Evolutionary conservation across 768 basidiomycete species (phyloP).

Genomic region (Cystobasidium ongulense): DNA sequence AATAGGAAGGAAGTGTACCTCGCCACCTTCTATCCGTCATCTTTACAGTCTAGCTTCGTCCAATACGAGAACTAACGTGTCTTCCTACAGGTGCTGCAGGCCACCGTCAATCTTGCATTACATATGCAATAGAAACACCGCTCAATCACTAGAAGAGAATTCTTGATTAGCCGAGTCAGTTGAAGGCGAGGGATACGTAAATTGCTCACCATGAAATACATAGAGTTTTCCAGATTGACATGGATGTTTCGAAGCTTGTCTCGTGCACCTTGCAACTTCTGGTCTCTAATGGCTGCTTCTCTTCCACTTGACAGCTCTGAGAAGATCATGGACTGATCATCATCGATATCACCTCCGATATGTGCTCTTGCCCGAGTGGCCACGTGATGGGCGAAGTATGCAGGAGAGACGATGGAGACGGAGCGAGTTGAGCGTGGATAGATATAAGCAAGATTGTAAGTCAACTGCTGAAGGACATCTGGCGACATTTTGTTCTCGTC

Average conservation of each 20-base stretch:
- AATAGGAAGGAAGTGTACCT: too few species aligned
- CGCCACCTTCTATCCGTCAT: too few species aligned
- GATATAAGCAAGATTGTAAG: constrained; percentile 61
- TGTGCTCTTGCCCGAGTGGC: constrained; percentile 24
- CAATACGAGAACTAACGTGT: too few species aligned
- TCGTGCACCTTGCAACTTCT: not conserved
- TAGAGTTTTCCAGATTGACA: constrained; percentile 19
- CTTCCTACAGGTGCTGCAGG: too few species aligned
- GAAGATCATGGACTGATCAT: constrained; percentile 7
- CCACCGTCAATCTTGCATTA: too few species aligned
- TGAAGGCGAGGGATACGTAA: too few species aligned
- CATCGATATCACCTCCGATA: constrained; percentile 15
- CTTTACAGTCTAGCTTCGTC: too few species aligned
- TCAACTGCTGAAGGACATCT: constrained; percentile 65
- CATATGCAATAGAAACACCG: too few species aligned
- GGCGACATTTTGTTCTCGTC: constrained; percentile 65
- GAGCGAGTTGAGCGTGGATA: constrained; percentile 77
- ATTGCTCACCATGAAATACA: constrained; percentile 29
- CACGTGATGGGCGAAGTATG: constrained; percentile 33
- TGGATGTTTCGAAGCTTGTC: not conserved
- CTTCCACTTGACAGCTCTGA: not conserved
- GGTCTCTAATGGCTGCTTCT: constrained; percentile 1
- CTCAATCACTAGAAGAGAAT: too few species aligned
- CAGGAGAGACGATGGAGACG: constrained; percentile 47
- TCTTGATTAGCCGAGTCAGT: not conserved